Conservation (phyloP, 148 eudicot species). For the Chenopodium formosanum region DNA sequence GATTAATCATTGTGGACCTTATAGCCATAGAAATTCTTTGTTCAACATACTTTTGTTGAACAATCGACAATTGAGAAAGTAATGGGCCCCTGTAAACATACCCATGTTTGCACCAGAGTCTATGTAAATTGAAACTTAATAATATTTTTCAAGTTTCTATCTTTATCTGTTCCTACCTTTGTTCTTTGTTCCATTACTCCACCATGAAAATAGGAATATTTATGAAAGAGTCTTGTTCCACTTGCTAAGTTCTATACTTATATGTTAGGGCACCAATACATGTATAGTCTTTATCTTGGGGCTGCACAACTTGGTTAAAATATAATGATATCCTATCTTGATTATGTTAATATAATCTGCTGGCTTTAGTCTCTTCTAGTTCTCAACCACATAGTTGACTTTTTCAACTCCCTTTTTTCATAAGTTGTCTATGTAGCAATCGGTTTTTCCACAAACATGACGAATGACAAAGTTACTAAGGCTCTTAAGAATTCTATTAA, state of each 20-base stretch:
- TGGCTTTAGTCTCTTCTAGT: not conserved
- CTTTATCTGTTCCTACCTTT: not conserved
- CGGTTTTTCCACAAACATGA: not conserved
- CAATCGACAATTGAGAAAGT: too few species aligned
- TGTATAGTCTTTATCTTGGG: not conserved
- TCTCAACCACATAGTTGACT: not conserved
- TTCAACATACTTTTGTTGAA: too few species aligned
- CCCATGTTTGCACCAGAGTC: not conserved
- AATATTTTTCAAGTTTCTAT: not conserved
- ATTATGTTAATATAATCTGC: not conserved
- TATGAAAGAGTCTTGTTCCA: not conserved
- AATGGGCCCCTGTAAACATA: not conserved
- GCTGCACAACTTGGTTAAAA: not conserved
- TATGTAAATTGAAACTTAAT: not conserved
- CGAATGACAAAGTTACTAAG: not conserved
- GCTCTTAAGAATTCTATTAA: not conserved
- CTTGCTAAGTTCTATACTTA: not conserved
- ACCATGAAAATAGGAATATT: not conserved
- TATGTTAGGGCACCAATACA: not conserved
- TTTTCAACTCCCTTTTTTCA: not conserved
- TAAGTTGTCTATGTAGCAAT: not conserved
- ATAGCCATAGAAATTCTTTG: not conserved
- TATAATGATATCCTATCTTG: not conserved
- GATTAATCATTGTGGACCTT: not conserved
- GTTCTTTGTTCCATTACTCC: not conserved